Base-by-base conservation (phyloP, 441 rosid genomes). In the Theobroma grandiflorum region DNA sequence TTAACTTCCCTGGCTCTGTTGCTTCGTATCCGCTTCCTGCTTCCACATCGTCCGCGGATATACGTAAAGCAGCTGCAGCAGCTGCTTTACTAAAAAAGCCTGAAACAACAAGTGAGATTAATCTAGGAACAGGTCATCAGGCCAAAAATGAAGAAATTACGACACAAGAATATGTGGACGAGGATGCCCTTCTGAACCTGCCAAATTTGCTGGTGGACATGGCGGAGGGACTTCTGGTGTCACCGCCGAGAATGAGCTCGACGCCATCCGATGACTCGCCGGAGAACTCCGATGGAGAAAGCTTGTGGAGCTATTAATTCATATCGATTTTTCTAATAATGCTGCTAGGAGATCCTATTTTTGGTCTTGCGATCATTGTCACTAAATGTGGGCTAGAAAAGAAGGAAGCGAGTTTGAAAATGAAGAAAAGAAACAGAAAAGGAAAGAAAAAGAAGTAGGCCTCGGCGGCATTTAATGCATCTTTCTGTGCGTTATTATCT, bases 191-290 rank as follows among this genome's bases (percentile, higher is more conserved):
- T 59, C 84, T 94, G 57, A 92, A 91, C 82, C 87, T 95, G 94
- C 99, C 95, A 14, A 89, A 88, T 82, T 82, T 95, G 88, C 82
- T 95, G 73, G 95, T 85, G 79, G 95, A 92, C 78, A 95, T 95
- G 99, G 99, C 99, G 0, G 95, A 88, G 75, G 99, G 98, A 75
- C 87, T 95, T 97, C 82, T 95, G 90, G 84, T 94, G 74, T 91
- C 95, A 4, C 99, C 97, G 0, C 99, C 98, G 4, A 88, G 98
- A 86, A 86, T 95, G 45, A 83, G 81, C 79, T 78, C 92, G 18
- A 82, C 93, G 20, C 87, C 86, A 20, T 77, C 86, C 1, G 92
- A 92, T 78, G 88, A 88, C 73, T 93, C 93, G 3, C 89, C 88
- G 4, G 94, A 86, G 85, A 90, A 85, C 81, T 88, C 90, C 0